Percentiles rank a stretch among this genome's conserved stretches.
Conservation (phyloP, 129 eudicot genomes). For the Apium graveolens region DNA sequence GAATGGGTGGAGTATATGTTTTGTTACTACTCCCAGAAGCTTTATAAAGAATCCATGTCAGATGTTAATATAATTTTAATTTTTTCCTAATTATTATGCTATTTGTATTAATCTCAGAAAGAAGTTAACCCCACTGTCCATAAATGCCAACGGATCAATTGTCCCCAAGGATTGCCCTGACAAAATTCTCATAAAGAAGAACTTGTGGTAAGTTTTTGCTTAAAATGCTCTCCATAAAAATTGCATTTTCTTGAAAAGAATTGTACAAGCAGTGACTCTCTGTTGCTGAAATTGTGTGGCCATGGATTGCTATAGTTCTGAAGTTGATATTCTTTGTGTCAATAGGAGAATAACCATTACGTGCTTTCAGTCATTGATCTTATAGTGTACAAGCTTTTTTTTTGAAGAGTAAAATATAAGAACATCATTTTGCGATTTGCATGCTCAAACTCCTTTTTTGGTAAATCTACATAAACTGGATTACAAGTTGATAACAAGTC, state of each 20-base stretch:
- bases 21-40: neutral
- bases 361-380: neutral
- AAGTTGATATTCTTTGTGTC: neutral
- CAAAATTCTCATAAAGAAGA: constrained; percentile 57
- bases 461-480: neutral
- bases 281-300: neutral
- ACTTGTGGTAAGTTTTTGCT: constrained; percentile 46
- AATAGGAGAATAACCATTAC: neutral
- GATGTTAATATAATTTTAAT: neutral
- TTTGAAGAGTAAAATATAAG: no score
- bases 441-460: neutral
- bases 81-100: neutral
- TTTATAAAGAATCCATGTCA: neutral
- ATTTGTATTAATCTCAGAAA: constrained; percentile 37
- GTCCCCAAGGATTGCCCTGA: constrained; percentile 76
- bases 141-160: constrained; percentile 68
- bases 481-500: neutral
- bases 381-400: neutral
- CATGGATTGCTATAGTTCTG: neutral
- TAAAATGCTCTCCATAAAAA: neutral
- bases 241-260: neutral
- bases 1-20: neutral
- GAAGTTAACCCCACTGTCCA: constrained; percentile 68
- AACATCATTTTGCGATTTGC: neutral
- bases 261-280: neutral